Conservation (phyloP, 306 rosid species). For the Morella rubra region DNA sequence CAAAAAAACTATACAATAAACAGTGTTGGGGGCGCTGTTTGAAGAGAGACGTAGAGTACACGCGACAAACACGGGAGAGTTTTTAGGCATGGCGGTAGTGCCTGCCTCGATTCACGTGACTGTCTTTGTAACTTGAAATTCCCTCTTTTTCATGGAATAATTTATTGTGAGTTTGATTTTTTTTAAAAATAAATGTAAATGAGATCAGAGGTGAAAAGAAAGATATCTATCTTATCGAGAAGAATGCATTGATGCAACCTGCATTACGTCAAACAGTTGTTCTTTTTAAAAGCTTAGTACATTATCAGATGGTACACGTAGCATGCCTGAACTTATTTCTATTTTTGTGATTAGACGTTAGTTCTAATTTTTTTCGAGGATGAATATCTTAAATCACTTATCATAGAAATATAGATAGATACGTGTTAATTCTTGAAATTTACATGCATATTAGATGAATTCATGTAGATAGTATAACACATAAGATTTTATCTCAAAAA, state of each 20-base stretch:
- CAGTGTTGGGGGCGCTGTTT: background rate
- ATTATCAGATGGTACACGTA: too few relatives aligned
- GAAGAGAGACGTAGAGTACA: slow-evolving; percentile 30
- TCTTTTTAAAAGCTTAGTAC: background rate
- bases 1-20: background rate
- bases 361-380: too few relatives aligned
- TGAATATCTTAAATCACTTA: too few relatives aligned
- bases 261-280: background rate
- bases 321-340: background rate
- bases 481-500: too few relatives aligned
- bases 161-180: background rate
- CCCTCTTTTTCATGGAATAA: background rate
- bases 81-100: slow-evolving; percentile 25
- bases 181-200: background rate
- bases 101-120: slow-evolving; percentile 36
- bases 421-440: too few relatives aligned
- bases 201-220: slow-evolving; percentile 19
- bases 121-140: slow-evolving; percentile 24
- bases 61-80: slow-evolving; percentile 47
- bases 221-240: slow-evolving; percentile 25
- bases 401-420: too few relatives aligned
- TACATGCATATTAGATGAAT: too few relatives aligned
- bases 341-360: too few relatives aligned
- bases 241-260: slow-evolving; percentile 2
- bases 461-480: too few relatives aligned